These are phyloP conservation scores for Geotrichum europaeum DNA, from an alignment of 1,139 yeast species.

Conservation along the genomic window DNA sequence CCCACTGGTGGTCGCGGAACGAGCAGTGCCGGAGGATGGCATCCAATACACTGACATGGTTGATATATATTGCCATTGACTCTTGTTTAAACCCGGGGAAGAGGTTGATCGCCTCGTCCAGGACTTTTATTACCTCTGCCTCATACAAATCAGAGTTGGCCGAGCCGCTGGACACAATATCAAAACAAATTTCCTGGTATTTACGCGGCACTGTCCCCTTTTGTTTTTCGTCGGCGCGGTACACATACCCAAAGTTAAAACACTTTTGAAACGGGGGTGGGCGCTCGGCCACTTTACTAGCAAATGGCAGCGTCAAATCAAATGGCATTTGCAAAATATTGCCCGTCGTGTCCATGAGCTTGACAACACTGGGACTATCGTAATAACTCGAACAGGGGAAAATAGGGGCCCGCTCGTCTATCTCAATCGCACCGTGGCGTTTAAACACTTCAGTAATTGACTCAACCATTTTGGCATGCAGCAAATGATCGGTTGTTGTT, in stretches of 20 bases:
- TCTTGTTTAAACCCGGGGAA: constrained; percentile 61
- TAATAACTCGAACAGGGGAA: constrained; percentile 78
- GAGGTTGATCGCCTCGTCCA: constrained; percentile 61
- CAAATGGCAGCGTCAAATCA: constrained; percentile 84
- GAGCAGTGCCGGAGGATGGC: constrained; percentile 73
- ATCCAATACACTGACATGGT: constrained; percentile 74
- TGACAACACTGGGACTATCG: constrained; percentile 58
- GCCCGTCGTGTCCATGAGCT: constrained; percentile 78
- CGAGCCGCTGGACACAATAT: constrained; percentile 47
- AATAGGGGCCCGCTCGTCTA: constrained; percentile 51
- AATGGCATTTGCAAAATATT: constrained; percentile 82
- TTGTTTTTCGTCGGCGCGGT: constrained; percentile 53
- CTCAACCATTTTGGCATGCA: constrained; percentile 41
- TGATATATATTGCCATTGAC: constrained; percentile 55
- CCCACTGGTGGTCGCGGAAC: constrained; percentile 62
- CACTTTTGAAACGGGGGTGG: constrained; percentile 52
- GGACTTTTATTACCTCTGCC: constrained; percentile 79
- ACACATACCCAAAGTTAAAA: constrained; percentile 67
- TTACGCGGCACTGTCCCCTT: constrained; percentile 68
- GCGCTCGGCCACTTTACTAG: constrained; percentile 56
- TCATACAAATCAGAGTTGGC: constrained; percentile 53
- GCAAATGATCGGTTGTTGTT: constrained; percentile 27
- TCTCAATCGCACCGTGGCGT: constrained; percentile 81
- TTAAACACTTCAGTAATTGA: constrained; percentile 57
- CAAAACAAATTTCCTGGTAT: constrained; percentile 80